Base-by-base conservation (phyloP, 2,329 filamentous ascomycete species). In the Fusarium annulatum region DNA sequence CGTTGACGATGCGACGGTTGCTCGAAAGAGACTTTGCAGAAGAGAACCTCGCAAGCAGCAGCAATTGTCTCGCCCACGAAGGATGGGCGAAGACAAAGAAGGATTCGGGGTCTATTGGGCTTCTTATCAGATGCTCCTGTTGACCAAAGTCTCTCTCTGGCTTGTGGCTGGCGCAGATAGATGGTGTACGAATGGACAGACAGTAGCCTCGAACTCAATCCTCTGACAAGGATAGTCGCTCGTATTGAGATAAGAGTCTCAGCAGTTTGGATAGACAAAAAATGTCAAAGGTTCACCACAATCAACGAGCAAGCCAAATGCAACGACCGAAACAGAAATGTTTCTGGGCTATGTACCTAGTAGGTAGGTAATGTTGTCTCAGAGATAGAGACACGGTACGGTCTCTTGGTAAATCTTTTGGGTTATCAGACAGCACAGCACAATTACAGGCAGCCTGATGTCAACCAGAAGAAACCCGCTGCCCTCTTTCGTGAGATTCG, bases 201-300 rank as follows among this genome's bases (percentile, higher is more conserved):
- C 34, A 53, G 39, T 43, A 51, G 43, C 43, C 46, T 41, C 34
- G 36, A 61, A 70, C 65, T 73, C 51, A 66, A 70, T 66, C 48
- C 45, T 42, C 38, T 41, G 49, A 39, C 57, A 63, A 51, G 58
- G 43, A 69, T 68, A 38, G 28, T 34, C 30, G 18, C 28, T 68
- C 41, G 51, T 61, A 39, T 48, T 36, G 55, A 72, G 65, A 73
- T 73, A 73, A 72, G 56, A 65, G 46, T 51, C 52, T 64, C 46
- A 52, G 28, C 21, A 36, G n/a, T 45, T 53, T 36, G 43, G 33
- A 48, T 12, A 57, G 64, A 42, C 38, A 61, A 60, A 57, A 60
- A 39, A 48, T 33, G 57, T 64, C 53, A 53, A 59, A 56, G 30
- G 23, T 72, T 64, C 64, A 70, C 64, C 69, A 66, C 69, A 64